Conservation (phyloP, 768 basidiomycete species). For the Solioccasus polychromus region DNA sequence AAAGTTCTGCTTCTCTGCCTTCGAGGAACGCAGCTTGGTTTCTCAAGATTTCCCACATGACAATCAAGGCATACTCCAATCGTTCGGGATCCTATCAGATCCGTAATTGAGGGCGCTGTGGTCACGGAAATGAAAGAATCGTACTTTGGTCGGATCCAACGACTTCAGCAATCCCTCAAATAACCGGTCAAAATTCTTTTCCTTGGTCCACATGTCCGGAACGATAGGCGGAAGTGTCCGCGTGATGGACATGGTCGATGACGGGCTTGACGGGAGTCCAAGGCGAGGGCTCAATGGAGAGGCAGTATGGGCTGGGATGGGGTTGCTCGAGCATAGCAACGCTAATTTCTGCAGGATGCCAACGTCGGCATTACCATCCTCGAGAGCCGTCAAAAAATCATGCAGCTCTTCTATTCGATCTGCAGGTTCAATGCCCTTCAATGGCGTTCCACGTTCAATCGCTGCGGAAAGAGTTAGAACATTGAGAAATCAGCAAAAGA, state of each 20-base stretch:
- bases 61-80: slow-evolving; percentile 75
- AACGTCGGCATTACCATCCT: slow-evolving; percentile 49
- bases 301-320: slow-evolving; percentile 39
- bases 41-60: slow-evolving; percentile 81
- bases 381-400: slow-evolving; percentile 51
- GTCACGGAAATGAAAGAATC: slow-evolving; percentile 15
- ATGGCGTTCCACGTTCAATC: slow-evolving; percentile 46
- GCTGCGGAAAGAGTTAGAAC: slow-evolving; percentile 19
- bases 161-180: slow-evolving; percentile 64
- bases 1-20: slow-evolving; percentile 75
- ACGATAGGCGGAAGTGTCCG: slow-evolving; percentile 40
- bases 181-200: slow-evolving; percentile 66
- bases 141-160: slow-evolving; percentile 62
- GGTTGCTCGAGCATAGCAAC: slow-evolving; percentile 58
- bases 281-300: slow-evolving; percentile 55
- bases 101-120: not conserved
- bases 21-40: slow-evolving; percentile 72
- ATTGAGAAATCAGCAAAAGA: not conserved
- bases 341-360: slow-evolving; percentile 63
- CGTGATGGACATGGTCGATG: slow-evolving; percentile 47
- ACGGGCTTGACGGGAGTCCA: slow-evolving; percentile 52
- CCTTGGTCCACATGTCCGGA: slow-evolving; percentile 68
- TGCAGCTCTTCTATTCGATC: slow-evolving; percentile 52
- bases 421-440: slow-evolving; percentile 36
- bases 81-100: slow-evolving; percentile 53